Base-by-base conservation (phyloP, 1,284 basidiomycete species). In the Cutaneotrichosporon spelunceum region DNA sequence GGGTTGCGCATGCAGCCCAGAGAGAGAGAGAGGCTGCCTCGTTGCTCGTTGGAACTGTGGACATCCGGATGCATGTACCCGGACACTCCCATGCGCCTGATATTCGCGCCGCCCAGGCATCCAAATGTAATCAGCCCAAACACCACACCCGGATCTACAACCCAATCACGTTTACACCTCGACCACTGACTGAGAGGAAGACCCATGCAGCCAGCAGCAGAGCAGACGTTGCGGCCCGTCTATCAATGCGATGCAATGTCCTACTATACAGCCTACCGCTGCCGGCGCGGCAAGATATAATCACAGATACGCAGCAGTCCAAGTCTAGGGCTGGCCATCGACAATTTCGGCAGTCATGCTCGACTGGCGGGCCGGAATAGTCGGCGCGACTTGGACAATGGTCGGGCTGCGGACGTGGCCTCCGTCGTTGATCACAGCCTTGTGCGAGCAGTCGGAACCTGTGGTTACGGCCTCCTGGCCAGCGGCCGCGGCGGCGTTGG, bases 171-270 rank as follows among this genome's bases (percentile, higher is more conserved):
- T 42, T 14, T 14, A n/a, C 19, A 19, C 39, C 39, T 39, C 39
- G 39, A 42, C n/a, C 19, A 19, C 39, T n/a, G 19, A 2, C 39
- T 19, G 4, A 42, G 39, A n/a, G 4, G 19, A n/a, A 42, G 39
- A n/a, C 19, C 39, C 3, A 16, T n/a, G 39, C 39, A n/a, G 19
- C 39, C 19, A 19, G 19, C 39, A 42, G 19, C 39, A 4, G 39
- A n/a, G 39, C 23, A 26, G 23, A 47, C 45, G 26, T 24, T 10
- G 24, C 10, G 23, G 16, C 48, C 9, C 26, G 6, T 26, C 36
- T 49, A 49, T 53, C 52, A 53, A 53, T 53, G 52, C 34, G 34
- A 42, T 53, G 52, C 34, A 53, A 33, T 53, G 52, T 53, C 34
- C 52, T 53, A 53, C n/a, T 53, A 39, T 53, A 53, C 52, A 53